phyloP scores from a whole-genome alignment of 108 stramenopile genomes.

The Parietichytrium sp. region DNA sequence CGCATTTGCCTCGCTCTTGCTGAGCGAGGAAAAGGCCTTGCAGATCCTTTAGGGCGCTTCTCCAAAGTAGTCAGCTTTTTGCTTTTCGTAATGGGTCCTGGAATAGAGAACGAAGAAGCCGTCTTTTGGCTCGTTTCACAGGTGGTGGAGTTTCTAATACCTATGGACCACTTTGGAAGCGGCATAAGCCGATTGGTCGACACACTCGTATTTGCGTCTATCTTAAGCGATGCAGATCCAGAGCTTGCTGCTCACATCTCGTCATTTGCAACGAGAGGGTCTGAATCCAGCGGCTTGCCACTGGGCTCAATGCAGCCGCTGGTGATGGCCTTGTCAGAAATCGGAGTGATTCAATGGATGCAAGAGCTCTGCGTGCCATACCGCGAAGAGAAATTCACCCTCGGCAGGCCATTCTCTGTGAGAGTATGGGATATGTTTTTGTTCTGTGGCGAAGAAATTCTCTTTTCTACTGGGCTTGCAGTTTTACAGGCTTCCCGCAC shows the following conservation, averaged over 20 bases:
- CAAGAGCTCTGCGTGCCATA: no score
- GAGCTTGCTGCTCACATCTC: not conserved
- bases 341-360: constrained; percentile 17
- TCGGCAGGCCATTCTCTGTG: no score
- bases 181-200: constrained; percentile 3
- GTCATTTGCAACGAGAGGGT: no score
- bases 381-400: no score
- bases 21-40: not conserved
- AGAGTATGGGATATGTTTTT: constrained; percentile 29
- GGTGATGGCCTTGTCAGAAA: no score
- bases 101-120: not conserved
- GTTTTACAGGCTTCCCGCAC: not conserved
- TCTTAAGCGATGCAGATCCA: not conserved
- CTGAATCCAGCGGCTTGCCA: not conserved
- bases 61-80: not conserved
- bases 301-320: no score
- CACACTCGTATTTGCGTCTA: not conserved
- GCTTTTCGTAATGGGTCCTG: not conserved
- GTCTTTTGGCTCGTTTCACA: not conserved
- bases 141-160: not conserved
- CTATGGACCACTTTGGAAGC: not conserved
- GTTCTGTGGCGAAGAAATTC: not conserved
- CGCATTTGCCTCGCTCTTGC: not conserved
- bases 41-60: not conserved
- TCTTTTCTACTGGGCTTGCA: not conserved